Evolutionary conservation across 2,329 filamentous ascomycete genomes (phyloP).

Genomic region (Curvularia hawaiiensis): DNA sequence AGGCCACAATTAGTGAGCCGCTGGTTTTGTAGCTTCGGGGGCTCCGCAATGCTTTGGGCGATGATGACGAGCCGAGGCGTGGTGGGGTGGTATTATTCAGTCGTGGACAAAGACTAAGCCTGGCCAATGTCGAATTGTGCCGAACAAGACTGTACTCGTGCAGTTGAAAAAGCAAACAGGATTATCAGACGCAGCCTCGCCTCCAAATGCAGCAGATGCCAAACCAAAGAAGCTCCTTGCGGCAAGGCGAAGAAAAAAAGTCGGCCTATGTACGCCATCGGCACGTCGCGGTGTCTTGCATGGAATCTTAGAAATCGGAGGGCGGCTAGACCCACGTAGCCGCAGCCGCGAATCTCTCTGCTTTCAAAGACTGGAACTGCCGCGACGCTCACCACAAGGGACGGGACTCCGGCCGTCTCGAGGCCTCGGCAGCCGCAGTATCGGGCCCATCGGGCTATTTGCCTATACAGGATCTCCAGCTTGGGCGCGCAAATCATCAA

Average conservation of each 20-base stretch:
- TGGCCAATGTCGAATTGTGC: neutral
- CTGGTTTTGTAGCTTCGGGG: slow-evolving; percentile 31
- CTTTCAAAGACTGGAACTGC: slow-evolving; percentile 14
- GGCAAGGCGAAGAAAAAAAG: slow-evolving; percentile 12
- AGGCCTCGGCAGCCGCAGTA: slow-evolving; percentile 13
- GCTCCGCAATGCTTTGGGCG: slow-evolving; percentile 21
- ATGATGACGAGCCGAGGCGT: slow-evolving; percentile 18
- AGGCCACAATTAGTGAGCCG: slow-evolving; percentile 16
- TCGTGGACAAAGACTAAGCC: slow-evolving; percentile 14
- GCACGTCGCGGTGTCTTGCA: slow-evolving; percentile 21
- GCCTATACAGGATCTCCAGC: slow-evolving; percentile 1
- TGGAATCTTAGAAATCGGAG: slow-evolving; percentile 33
- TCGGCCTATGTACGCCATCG: slow-evolving; percentile 26
- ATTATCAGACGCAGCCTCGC: slow-evolving; percentile 9
- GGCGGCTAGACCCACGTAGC: slow-evolving; percentile 26
- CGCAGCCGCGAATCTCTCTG: slow-evolving; percentile 4
- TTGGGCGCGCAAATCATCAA: slow-evolving; percentile 12
- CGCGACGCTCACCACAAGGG: slow-evolving; percentile 11
- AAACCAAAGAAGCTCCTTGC: slow-evolving; percentile 18
- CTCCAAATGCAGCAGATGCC: slow-evolving; percentile 11
- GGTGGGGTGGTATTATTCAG: slow-evolving; percentile 20
- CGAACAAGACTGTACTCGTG: neutral
- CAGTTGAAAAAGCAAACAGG: neutral
- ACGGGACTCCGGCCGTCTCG: slow-evolving; percentile 1
- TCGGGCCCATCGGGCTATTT: slow-evolving; percentile 1